Conservation (phyloP, 331 rosid genomes). For the Rhamnella rubrinervis region DNA sequence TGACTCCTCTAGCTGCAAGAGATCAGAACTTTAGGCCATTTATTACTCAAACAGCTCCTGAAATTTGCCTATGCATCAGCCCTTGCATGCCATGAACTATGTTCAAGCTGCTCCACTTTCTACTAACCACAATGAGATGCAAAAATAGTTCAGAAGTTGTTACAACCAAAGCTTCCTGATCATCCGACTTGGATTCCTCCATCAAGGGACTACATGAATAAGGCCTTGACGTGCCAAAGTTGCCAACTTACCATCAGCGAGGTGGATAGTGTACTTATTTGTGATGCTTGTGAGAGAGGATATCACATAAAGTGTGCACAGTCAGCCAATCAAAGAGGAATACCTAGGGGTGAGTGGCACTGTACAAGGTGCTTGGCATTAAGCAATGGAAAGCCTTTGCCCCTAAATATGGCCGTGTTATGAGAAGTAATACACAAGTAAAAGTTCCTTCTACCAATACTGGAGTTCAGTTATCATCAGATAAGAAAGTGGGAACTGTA, state of each 20-base stretch:
- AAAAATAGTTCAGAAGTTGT: conserved; percentile 70
- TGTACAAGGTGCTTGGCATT: conserved; percentile 70
- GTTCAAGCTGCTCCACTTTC: conserved; percentile 57
- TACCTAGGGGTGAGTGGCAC: conserved; percentile 94
- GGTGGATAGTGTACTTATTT: conserved; percentile 78
- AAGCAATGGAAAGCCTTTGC: conserved; percentile 89
- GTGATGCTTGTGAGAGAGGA: conserved; percentile 96
- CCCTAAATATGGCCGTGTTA: conserved; percentile 97
- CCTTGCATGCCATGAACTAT: conserved; percentile 49
- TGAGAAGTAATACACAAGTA: conserved; percentile 72
- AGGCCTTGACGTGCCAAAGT: conserved; percentile 74
- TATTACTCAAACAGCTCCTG: conserved; percentile 61
- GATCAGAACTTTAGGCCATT: conserved; percentile 69
- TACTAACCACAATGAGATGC: conserved; percentile 67
- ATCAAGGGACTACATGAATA: conserved; percentile 94
- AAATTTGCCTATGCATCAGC: conserved; percentile 55
- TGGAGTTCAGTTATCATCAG: conserved; percentile 47
- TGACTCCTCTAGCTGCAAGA: conserved; percentile 44
- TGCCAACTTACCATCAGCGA: conserved; percentile 75
- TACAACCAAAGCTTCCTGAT: conserved; percentile 73
- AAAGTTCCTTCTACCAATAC: conserved; percentile 49
- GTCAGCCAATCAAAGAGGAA: conserved; percentile 65
- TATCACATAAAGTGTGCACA: conserved; percentile 78
- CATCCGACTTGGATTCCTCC: conserved; percentile 95
- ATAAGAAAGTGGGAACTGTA: conserved; percentile 53